Evolutionary conservation across 768 basidiomycete species (phyloP).

Genomic region (Calocybe indica): DNA sequence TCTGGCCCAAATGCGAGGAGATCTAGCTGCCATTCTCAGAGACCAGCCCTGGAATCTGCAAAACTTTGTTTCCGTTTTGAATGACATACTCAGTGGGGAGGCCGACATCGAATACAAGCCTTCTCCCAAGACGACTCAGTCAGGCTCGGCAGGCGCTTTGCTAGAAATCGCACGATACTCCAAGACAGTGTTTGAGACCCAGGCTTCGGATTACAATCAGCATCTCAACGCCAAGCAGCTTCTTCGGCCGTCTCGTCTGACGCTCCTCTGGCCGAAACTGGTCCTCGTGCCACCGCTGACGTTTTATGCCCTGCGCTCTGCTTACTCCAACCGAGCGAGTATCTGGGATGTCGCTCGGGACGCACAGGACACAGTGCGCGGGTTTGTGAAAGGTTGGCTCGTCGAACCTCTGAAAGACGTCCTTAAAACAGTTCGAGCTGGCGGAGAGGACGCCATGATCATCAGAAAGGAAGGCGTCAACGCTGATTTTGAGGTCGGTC

Average conservation of each 20-base stretch:
- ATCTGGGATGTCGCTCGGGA: constrained; percentile 53
- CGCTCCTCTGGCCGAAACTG: constrained; percentile 77
- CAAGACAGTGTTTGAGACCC: constrained; percentile 21
- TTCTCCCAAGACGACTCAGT: constrained; percentile 6
- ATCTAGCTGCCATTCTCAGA: constrained; percentile 29
- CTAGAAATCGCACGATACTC: constrained; percentile 19
- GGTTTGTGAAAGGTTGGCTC: constrained; percentile 80
- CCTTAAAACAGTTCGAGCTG: constrained; percentile 74
- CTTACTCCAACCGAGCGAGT: constrained; percentile 56
- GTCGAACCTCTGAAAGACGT: constrained; percentile 82
- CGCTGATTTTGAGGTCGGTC: constrained; percentile 75
- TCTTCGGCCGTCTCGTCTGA: constrained; percentile 59
- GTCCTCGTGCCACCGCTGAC: constrained; percentile 69
- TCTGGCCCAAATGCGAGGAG: constrained; percentile 48
- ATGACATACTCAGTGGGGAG: constrained; percentile 12
- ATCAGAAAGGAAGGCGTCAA: constrained; percentile 77
- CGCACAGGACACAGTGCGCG: constrained; percentile 56
- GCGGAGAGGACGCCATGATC: constrained; percentile 70
- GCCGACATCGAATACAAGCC: constrained; percentile 10
- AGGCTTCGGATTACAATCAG: constrained; percentile 20
- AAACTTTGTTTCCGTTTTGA: constrained; percentile 12
- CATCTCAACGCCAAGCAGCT: constrained; percentile 33
- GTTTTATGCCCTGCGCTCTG: constrained; percentile 40
- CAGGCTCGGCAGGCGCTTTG: constrained; percentile 2
- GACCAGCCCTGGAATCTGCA: constrained; percentile 12